phyloP scores from a whole-genome alignment of 2,329 filamentous ascomycete genomes.

The Allantophomopsis cytisporea region DNA sequence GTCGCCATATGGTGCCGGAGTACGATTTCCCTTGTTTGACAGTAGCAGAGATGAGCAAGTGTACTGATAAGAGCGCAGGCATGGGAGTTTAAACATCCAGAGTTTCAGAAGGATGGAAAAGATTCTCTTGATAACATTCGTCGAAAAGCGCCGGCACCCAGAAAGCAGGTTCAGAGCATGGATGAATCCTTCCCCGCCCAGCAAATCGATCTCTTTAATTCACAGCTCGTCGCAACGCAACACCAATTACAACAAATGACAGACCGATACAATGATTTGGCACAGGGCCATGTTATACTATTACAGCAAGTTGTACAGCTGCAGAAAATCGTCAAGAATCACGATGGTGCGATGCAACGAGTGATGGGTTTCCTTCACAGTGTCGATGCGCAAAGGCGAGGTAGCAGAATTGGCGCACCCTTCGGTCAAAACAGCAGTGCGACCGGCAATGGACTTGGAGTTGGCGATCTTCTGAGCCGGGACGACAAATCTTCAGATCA shows the following conservation, averaged over 20 bases:
- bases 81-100: constrained; percentile 96
- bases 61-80: constrained; percentile 32
- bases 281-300: constrained; percentile 46
- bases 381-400: constrained; percentile 49
- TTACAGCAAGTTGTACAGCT: constrained; percentile 46
- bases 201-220: constrained; percentile 80
- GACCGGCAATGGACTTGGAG: constrained; percentile 19
- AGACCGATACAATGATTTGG: constrained; percentile 70
- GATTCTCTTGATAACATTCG: constrained; percentile 94
- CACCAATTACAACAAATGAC: constrained; percentile 84
- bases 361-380: constrained; percentile 55
- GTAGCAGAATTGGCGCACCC: constrained; percentile 33
- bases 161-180: constrained; percentile 50
- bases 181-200: constrained; percentile 72
- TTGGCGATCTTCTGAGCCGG: constrained; percentile 1
- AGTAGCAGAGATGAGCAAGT: constrained; percentile 15
- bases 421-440: constrained; percentile 26
- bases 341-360: constrained; percentile 58
- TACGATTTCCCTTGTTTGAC: constrained; percentile 7
- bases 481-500: constrained; percentile 25
- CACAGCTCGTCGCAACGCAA: constrained; percentile 78
- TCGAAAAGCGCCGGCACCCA: constrained; percentile 82
- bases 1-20: constrained; percentile 66
- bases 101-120: constrained; percentile 92
- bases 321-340: constrained; percentile 51